A percentile compares a stretch with the other conserved stretches of the same genome.
phyloP scores from a whole-genome alignment of 225 moss, liverwort and hornwort species.

The Polytrichum formosum region DNA sequence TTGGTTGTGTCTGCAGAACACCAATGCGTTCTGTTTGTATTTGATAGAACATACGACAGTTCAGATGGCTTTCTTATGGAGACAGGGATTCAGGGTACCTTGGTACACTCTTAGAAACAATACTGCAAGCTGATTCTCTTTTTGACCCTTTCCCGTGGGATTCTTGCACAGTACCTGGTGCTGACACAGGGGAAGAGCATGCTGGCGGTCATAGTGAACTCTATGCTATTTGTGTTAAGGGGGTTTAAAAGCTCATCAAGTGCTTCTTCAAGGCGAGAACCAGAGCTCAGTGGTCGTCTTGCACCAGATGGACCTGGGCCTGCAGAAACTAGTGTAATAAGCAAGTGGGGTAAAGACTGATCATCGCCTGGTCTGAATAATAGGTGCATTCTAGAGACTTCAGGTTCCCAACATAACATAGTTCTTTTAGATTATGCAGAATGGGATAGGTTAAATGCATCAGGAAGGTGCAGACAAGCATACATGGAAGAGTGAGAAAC shows the following conservation, averaged over 20 bases:
- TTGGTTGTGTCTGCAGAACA: background rate
- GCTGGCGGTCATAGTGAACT: conserved; percentile 70
- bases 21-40: no score
- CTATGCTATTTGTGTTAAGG: conserved; percentile 67
- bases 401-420: no score
- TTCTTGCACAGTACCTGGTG: conserved; percentile 62
- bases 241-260: conserved; percentile 66
- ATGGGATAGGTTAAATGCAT: no score
- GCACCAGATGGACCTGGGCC: conserved; percentile 45
- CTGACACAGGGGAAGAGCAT: conserved; percentile 79
- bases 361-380: background rate
- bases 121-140: no score
- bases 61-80: no score
- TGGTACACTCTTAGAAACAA: no score
- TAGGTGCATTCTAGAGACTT: background rate
- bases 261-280: conserved; percentile 32
- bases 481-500: no score
- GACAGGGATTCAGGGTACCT: no score
- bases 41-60: no score
- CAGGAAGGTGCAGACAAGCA: no score
- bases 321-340: conserved; percentile 79
- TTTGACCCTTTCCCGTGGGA: background rate
- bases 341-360: conserved; percentile 92
- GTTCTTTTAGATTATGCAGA: no score
- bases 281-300: conserved; percentile 28